phyloP scores from a whole-genome alignment of 1,284 basidiomycete species.

The Blastosporella zonata region DNA sequence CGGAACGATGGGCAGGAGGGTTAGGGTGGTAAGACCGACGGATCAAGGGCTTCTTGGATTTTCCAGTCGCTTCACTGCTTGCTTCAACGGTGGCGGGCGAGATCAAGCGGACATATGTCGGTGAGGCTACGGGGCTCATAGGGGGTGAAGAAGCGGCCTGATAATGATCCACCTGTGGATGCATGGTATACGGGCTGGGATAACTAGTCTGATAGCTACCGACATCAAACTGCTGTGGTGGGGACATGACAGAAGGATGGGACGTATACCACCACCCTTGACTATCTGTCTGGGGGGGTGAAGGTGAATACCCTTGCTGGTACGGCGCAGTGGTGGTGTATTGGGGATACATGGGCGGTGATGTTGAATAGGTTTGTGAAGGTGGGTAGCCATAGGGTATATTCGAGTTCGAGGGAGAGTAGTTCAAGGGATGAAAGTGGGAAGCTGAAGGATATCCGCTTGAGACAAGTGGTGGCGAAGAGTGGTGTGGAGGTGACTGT shows the following conservation, averaged over 20 bases:
- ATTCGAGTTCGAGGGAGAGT: conserved; percentile 31
- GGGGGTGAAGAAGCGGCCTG: conserved; percentile 7
- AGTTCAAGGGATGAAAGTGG: conserved; percentile 41
- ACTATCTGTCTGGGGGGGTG: conserved; percentile 31
- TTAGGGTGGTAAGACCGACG: conserved; percentile 60
- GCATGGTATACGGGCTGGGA: conserved; percentile 32
- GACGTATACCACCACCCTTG: conserved; percentile 59
- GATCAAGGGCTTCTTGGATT: conserved; percentile 27
- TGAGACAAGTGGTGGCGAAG: conserved; percentile 24
- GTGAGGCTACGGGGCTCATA: background rate
- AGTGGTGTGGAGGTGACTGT: conserved; percentile 30
- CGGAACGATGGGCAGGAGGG: conserved; percentile 71
- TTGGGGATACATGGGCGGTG: conserved; percentile 36
- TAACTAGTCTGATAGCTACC: conserved; percentile 37
- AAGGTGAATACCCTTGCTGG: conserved; percentile 30
- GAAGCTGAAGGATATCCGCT: conserved; percentile 30
- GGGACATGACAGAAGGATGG: conserved; percentile 22
- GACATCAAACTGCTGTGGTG: conserved; percentile 33
- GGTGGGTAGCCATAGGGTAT: conserved; percentile 39
- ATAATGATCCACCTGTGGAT: conserved; percentile 24
- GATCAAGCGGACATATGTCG: background rate
- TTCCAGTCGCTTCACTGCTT: background rate
- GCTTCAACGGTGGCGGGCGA: background rate
- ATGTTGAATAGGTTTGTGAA: conserved; percentile 40
- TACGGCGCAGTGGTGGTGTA: conserved; percentile 37